Evolutionary conservation across 768 basidiomycete genomes (phyloP), one percentile per base, ranked within the genome.

Genomic region (Mycena maculata): DNA sequence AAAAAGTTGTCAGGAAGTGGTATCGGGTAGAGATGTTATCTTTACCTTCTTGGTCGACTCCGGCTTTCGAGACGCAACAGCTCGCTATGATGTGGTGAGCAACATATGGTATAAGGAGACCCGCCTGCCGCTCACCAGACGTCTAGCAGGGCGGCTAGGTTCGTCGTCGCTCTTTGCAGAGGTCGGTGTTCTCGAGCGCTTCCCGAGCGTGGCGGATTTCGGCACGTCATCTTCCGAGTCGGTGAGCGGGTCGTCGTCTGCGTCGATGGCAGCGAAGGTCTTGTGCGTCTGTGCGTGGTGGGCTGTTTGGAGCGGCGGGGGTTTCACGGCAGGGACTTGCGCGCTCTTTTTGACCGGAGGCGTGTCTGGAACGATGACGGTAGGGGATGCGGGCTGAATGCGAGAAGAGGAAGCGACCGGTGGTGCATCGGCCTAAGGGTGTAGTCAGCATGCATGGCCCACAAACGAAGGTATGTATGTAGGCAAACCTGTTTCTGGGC

Each of bases 141-240:
- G 69, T 23, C 69, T 25, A 27, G 60, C 23, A 30, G 69, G 69
- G 20, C 61, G 69, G 56, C 49, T 50, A 1, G 56, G 8, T 22
- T 63, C 61, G 5, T 63, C 67, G 20, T 16, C n/a, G n/a, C n/a
- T 25, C 33, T 45, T 42, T 2, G 45, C 39, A 27, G 60, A 33
- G 2, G 60, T 41, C 28, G 68, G 68, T n/a, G 65, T 59, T 15
- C 69, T 52, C 1, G 69, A 39, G 15, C 69, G 69, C 23, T 70
- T 70, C 0, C 69, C 69, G 1, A 70, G 45, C 30, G 60, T 49
- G 0, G 31, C 27, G 23, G 59, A 47, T 23, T 50, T 23, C 47
- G 68, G 68, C 25, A 7, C 45, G 18, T 65, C 63, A 23, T 70
- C 69, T 0, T 66, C 64, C 20, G 69, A 70, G 20, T 66, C 65